Evolutionary conservation across 2,329 filamentous ascomycete genomes (phyloP), one percentile per base, ranked within the genome.

Genomic region (Dactylellina sp.): DNA sequence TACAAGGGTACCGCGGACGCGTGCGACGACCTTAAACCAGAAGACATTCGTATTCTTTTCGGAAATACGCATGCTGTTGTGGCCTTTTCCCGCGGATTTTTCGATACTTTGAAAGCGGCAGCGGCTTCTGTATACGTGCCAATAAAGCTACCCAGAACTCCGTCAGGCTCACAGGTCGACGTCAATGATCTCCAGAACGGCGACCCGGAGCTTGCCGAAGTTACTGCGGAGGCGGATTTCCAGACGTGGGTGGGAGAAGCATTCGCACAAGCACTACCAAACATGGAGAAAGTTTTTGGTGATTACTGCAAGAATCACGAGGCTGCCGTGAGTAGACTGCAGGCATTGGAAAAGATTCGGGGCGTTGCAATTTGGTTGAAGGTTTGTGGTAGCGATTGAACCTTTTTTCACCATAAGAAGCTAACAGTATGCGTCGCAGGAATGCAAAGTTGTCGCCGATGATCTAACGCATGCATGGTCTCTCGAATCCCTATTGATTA

Each of bases 401-500:
- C n/a, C n/a, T n/a, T n/a, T n/a, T n/a, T 47, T 44, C 2, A 24
- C 11, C 32, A 46, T 18, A 14, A 63, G 25, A 68, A 44, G 44
- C 20, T 50, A 65, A 74, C 18, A 18, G 9, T 53, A 35, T 46
- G 52, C 42, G n/a, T 32, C 35, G 53, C 42, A 78, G 70, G 94
- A 97, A 81, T 99, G 95, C 81, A 93, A 95, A 79, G 89, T 92
- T 77, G 93, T 94, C 79, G 93, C 94, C 11, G 91, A 92, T 77
- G 95, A 97, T 80, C 86, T 99, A 76, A 99, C 95, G 0, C 88
- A 89, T 24, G 94, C 95, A 0, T 99, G 95, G 95, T 91, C 96
- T 81, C 82, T 99, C 74, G 93, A 97, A 81, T 96, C 95, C 0
- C 84, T 99, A n/a, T 86, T 99, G 18, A 94, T 99, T 79, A 99